Conservation (phyloP, 1,284 basidiomycete genomes). For the Cryptococcus sp. region DNA sequence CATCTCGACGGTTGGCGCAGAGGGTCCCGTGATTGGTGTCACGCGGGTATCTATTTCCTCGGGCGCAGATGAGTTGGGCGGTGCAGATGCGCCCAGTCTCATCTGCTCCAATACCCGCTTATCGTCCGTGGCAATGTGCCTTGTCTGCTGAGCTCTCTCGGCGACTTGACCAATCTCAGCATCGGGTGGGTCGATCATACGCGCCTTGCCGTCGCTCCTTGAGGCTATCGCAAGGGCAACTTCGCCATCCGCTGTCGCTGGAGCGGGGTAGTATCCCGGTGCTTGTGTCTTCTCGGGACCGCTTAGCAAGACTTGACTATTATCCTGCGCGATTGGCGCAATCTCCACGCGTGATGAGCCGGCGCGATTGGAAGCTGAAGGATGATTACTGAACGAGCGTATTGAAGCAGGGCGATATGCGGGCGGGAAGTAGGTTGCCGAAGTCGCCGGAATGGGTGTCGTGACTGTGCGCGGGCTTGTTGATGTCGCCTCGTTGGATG, state of each 20-base stretch:
- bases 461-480: not conserved
- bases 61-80: slow-evolving; percentile 19
- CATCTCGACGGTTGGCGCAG: slow-evolving; percentile 47
- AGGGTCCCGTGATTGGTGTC: slow-evolving; percentile 23
- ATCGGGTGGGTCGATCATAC: slow-evolving; percentile 19
- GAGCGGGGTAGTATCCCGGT: slow-evolving; percentile 51
- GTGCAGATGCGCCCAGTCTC: slow-evolving; percentile 44
- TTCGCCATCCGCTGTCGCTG: slow-evolving; percentile 49
- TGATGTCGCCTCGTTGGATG: slow-evolving; percentile 1
- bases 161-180: not conserved
- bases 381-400: slow-evolving; percentile 20
- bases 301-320: slow-evolving; percentile 1
- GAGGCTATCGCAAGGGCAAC: slow-evolving; percentile 43
- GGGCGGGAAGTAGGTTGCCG: slow-evolving; percentile 39
- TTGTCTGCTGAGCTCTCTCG: not conserved
- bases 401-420: slow-evolving; percentile 51
- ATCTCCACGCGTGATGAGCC: not conserved
- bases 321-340: not conserved
- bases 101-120: slow-evolving; percentile 48
- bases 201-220: slow-evolving; percentile 42
- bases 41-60: slow-evolving; percentile 8
- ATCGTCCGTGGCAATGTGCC: slow-evolving; percentile 30
- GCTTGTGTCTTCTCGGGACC: slow-evolving; percentile 45
- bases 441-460: not conserved
- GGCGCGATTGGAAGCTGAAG: not conserved